Conservation (phyloP, 129 eudicot genomes). For the Mikania micrantha region DNA sequence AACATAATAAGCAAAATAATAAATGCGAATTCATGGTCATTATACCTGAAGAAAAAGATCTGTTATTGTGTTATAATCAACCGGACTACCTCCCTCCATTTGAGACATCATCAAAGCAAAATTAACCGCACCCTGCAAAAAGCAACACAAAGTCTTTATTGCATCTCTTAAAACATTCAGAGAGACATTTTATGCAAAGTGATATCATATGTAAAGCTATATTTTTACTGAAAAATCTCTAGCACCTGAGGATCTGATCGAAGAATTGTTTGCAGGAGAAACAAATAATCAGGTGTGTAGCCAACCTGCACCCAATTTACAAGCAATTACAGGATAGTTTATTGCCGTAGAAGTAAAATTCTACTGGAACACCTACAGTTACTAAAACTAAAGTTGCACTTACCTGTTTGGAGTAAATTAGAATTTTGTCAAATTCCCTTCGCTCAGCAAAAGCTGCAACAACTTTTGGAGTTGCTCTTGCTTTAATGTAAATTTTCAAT, state of each 20-base stretch:
- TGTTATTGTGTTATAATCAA: constrained; percentile 97
- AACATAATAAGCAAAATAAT: not conserved
- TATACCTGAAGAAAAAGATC: constrained; percentile 95
- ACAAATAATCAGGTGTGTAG: constrained; percentile 93
- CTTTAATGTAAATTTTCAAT: constrained; percentile 84
- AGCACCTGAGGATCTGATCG: constrained; percentile 95
- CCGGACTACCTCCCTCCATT: constrained; percentile 99
- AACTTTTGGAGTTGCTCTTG: constrained; percentile 97
- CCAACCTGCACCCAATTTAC: constrained; percentile 63
- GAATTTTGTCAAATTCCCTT: constrained; percentile 91
- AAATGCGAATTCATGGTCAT: not conserved
- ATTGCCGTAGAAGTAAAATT: not conserved
- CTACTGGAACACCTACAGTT: not conserved
- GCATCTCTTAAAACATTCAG: not conserved
- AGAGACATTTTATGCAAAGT: not conserved
- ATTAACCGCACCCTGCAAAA: constrained; percentile 90
- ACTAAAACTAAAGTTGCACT: constrained; percentile 2
- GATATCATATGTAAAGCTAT: not conserved
- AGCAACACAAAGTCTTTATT: not conserved
- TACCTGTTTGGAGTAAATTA: constrained; percentile 96
- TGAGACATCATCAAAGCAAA: constrained; percentile 99
- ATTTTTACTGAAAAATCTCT: not conserved
- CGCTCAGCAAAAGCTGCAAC: constrained; percentile 99
- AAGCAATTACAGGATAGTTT: not conserved
- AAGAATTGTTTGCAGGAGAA: constrained; percentile 96